A percentile compares a stretch with the other conserved stretches of the same genome.
Evolutionary conservation across 208 protist genomes (phyloP).

Genomic region (Chromosphaera perkinsii): DNA sequence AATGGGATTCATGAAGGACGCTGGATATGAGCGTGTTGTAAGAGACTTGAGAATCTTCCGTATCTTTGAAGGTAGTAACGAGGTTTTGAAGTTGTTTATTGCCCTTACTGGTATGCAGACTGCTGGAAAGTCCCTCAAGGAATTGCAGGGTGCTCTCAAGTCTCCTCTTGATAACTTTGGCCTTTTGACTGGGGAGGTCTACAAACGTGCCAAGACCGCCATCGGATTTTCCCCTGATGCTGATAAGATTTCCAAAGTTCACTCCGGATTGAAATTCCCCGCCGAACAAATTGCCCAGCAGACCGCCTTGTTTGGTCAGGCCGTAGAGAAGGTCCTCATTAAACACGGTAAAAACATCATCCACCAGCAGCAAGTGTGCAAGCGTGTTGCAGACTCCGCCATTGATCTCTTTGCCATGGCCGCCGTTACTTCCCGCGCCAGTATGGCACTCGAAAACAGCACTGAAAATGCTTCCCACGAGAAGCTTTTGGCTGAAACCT

Average conservation of each 20-base stretch:
- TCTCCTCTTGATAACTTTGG: too few species aligned
- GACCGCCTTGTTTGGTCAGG: neutral
- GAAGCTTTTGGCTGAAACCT: neutral
- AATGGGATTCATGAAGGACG: constrained; percentile 26
- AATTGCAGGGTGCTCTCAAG: neutral
- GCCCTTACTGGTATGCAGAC: constrained; percentile 3
- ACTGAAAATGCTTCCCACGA: neutral
- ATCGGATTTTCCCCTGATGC: too few species aligned
- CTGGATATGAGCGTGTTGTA: constrained; percentile 11
- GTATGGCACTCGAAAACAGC: neutral
- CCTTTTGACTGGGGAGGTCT: neutral
- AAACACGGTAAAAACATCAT: constrained; percentile 17
- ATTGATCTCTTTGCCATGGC: constrained; percentile 25
- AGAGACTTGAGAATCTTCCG: constrained; percentile 17
- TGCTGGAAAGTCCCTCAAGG: neutral
- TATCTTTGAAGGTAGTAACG: constrained; percentile 25
- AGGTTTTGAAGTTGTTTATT: constrained; percentile 20
- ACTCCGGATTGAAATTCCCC: neutral
- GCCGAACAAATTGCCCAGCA: neutral
- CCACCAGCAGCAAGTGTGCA: constrained; percentile 9
- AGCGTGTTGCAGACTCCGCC: constrained; percentile 17
- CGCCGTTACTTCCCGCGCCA: constrained; percentile 7
- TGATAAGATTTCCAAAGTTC: neutral
- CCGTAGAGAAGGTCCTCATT: neutral
- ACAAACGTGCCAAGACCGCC: neutral